These are phyloP conservation scores for Auxenochlorella pyrenoidosa DNA, from an alignment of 139 green algal species.

Conservation along the genomic window DNA sequence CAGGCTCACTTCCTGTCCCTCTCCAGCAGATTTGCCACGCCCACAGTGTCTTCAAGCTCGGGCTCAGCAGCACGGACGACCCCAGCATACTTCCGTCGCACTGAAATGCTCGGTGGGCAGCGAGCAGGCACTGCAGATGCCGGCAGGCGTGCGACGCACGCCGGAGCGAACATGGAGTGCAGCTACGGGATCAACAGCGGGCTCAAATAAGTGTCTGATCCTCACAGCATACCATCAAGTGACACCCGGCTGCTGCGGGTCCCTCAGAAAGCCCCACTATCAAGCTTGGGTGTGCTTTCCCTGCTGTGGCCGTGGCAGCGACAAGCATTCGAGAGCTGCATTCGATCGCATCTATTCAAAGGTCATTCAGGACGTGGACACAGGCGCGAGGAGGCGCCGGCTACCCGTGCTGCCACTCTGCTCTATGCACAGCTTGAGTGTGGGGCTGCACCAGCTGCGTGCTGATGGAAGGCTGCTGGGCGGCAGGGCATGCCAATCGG, in stretches of 20 bases:
- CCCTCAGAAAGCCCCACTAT: too few species aligned
- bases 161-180: neutral
- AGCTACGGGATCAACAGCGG: too few species aligned
- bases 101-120: neutral
- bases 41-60: slow-evolving; percentile 2
- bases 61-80: neutral
- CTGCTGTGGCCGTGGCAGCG: too few species aligned
- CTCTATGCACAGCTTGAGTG: neutral
- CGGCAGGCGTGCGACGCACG: neutral
- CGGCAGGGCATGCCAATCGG: neutral
- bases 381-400: too few species aligned
- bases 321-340: too few species aligned
- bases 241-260: too few species aligned
- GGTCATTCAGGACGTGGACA: too few species aligned
- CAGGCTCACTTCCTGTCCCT: slow-evolving; percentile 18
- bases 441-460: neutral
- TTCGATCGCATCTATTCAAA: too few species aligned
- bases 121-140: neutral
- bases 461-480: neutral
- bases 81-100: neutral
- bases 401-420: neutral
- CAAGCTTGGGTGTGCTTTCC: too few species aligned
- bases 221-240: too few species aligned
- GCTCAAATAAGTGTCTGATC: too few species aligned
- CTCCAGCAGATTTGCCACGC: slow-evolving; percentile 26